Base-by-base conservation (phyloP, 176 grass and related monocot genomes). In the Tillandsia leiboldiana region DNA sequence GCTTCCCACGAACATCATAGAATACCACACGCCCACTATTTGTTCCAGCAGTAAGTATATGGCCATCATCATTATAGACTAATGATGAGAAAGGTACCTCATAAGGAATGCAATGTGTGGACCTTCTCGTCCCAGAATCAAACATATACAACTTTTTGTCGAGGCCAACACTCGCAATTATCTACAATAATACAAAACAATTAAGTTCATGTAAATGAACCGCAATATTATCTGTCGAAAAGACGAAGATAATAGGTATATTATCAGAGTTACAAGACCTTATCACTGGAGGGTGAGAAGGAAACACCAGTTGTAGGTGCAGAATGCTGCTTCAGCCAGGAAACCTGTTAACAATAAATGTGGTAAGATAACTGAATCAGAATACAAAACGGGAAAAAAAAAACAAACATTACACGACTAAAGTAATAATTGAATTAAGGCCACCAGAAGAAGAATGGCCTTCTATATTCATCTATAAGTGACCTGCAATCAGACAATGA, bases 251-350 rank as follows among this genome's bases (percentile, higher is more conserved):
- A 73, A 63, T 0, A 61, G 63, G 2, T n/a, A 53, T 15, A 33
- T 48, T 18, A 11, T 49, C 29, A 67, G 62, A 81, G n/a, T 61
- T 67, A 53, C 24, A 11, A 71, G 50, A 99, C 94, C 94, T 99
- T 99, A 68, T 99, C 94, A 13, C 77, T 93, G 42, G 89, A 99
- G 51, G 94, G 87, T 11, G 89, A 99, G 70, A 99, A 85, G 81
- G 89, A 93, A 78, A 99, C 77, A 77, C 94, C 89, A 79, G 84
- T 87, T 81, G 72, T 88, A 74, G 94, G 94, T 72, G 94, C 94
- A 79, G 94, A 90, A 86, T 99, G 94, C 80, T 93, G 94, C 75
- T 99, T 99, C 72, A 90, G 73, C 94, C 94, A 99, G 74, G 89
- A 93, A 63, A 87, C 53, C 94, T 99, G 70, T 64, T 48, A 13